Evolutionary conservation across 2,329 filamentous ascomycete species (phyloP).

Genomic region (Sclerotinia subarctica): DNA sequence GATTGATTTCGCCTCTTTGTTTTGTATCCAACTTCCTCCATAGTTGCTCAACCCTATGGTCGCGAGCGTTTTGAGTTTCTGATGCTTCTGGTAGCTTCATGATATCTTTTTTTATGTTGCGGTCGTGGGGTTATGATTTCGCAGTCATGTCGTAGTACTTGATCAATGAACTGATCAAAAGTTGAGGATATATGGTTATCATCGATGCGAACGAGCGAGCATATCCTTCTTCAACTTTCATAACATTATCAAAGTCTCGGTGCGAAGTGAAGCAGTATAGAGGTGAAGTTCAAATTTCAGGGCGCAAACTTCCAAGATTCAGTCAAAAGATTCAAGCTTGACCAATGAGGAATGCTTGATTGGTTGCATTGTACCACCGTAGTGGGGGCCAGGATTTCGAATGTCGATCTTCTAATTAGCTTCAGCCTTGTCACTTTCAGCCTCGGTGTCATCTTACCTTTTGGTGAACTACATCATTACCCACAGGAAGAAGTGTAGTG

Average conservation of each 20-base stretch:
- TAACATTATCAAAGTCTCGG: slow-evolving; percentile 9
- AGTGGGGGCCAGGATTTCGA: slow-evolving; percentile 2
- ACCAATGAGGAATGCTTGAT: slow-evolving; percentile 20
- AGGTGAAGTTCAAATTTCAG: slow-evolving; percentile 14
- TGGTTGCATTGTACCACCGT: slow-evolving; percentile 17
- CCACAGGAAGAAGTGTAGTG: neutral
- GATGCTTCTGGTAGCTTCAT: slow-evolving; percentile 54
- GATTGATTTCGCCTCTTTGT: slow-evolving; percentile 74
- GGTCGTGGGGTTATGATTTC: slow-evolving; percentile 27
- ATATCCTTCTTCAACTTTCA: slow-evolving; percentile 2
- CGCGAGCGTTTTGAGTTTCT: slow-evolving; percentile 74
- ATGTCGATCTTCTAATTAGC: neutral
- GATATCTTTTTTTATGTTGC: slow-evolving; percentile 18
- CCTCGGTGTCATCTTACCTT: neutral
- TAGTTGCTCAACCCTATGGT: slow-evolving; percentile 76
- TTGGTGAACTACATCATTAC: too few species aligned
- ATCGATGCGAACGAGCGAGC: slow-evolving; percentile 24
- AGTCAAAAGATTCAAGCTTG: slow-evolving; percentile 15
- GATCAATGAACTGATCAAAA: slow-evolving; percentile 22
- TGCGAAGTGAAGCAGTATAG: neutral
- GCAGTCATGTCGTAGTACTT: slow-evolving; percentile 28
- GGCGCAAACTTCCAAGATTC: slow-evolving; percentile 15
- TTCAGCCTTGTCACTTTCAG: slow-evolving; percentile 20
- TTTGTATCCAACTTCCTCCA: slow-evolving; percentile 80
- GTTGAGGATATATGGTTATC: slow-evolving; percentile 24